Evolutionary conservation across 257 asterid genomes (phyloP), one percentile per base, ranked within the genome.

Genomic region (Rehmannia glutinosa): DNA sequence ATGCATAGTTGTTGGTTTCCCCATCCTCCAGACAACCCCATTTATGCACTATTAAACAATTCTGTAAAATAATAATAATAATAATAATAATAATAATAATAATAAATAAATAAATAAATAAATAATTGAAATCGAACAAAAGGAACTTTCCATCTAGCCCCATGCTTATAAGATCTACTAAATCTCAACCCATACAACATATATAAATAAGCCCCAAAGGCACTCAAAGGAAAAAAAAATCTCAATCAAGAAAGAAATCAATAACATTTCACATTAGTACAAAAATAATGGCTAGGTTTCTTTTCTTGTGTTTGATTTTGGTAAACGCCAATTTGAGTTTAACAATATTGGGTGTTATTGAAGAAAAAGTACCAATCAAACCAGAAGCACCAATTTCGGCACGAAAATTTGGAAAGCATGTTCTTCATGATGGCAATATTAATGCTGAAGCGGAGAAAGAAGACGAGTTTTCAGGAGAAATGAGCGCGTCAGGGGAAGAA

Each of bases 1-100:
- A 82, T 74, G 85, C 32, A 64, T 20, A 38, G 46, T 52, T 66
- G 13, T 73, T 60, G 71, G 67, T 80, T 73, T 75, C 81, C 75
- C 71, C 81, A 27, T 20, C 71, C 47, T 45, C 36, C 79, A 62
- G 84, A 75, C 87, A 79, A 65, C 19, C 47, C 42, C 63, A 38
- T 54, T 60, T 33, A 53, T 63, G 38, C 36, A 63, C 8, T 30
- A 67, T 66, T 73, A 65, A 51, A 56, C 12, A 60, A 51, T 52
- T 53, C 55, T 53, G 19, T 13, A 12, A 19, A 50, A n/a, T 17
- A 4, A 3, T n/a, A n/a, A n/a, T n/a, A n/a, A n/a, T n/a, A n/a
- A n/a, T n/a, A n/a, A n/a, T n/a, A n/a, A n/a, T n/a, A n/a, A n/a
- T n/a, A n/a, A n/a, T n/a, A n/a, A n/a, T n/a, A n/a, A n/a, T n/a